Evolutionary conservation across 768 basidiomycete genomes (phyloP).

Genomic region (Macrolepiota fuliginosa): DNA sequence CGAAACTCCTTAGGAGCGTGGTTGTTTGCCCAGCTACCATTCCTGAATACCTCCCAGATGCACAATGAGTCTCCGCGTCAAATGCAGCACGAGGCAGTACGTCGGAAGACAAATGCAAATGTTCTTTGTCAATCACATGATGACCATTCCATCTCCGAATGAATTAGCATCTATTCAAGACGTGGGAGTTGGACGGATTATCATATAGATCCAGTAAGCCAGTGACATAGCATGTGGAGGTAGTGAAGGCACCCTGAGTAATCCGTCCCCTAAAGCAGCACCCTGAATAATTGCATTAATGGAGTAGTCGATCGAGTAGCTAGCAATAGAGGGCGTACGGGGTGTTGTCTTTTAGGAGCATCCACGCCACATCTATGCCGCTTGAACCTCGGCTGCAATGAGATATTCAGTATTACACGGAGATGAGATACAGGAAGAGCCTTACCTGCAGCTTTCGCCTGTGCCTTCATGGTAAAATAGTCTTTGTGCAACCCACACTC

Average conservation of each 20-base stretch:
- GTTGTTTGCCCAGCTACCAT: background rate
- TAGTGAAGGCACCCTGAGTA: too few relatives aligned
- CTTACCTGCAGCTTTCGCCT: slow-evolving; percentile 35
- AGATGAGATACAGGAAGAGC: background rate
- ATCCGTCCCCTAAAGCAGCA: too few relatives aligned
- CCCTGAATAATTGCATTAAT: too few relatives aligned
- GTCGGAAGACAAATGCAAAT: background rate
- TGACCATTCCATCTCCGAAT: slow-evolving; percentile 9
- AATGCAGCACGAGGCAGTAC: background rate
- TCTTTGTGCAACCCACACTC: slow-evolving; percentile 96
- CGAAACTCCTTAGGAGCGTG: background rate
- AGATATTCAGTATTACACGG: background rate
- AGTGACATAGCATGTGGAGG: too few relatives aligned
- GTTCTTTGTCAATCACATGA: slow-evolving; percentile 4
- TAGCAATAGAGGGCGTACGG: too few relatives aligned
- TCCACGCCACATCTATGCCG: too few relatives aligned
- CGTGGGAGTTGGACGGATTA: background rate
- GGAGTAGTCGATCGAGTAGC: too few relatives aligned
- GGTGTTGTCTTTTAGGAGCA: too few relatives aligned
- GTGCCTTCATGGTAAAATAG: slow-evolving; percentile 73
- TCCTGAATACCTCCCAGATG: background rate
- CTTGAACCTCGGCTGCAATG: background rate
- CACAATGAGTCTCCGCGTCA: slow-evolving; percentile 12
- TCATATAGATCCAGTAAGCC: too few relatives aligned
- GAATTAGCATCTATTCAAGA: background rate